Conservation (phyloP, 331 rosid genomes). For the Erythrophleum ivorense region DNA sequence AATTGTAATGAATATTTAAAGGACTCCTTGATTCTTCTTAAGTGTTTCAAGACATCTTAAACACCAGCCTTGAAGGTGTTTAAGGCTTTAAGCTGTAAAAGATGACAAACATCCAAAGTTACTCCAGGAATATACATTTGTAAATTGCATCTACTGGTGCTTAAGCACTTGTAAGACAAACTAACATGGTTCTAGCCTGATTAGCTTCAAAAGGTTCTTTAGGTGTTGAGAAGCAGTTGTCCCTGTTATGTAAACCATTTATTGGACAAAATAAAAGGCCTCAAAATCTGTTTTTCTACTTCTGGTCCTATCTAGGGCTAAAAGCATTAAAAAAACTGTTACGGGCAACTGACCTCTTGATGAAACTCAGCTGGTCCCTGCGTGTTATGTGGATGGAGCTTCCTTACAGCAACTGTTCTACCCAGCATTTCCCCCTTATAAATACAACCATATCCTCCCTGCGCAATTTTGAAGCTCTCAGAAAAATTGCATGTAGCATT, state of each 20-base stretch:
- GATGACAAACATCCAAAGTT: constrained; percentile 24
- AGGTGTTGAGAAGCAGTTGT: constrained; percentile 11
- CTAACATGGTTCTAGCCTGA: constrained; percentile 11
- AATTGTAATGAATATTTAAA: not conserved
- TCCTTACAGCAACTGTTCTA: constrained; percentile 82
- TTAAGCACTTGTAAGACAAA: constrained; percentile 31
- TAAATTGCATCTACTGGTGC: not conserved
- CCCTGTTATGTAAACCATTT: not conserved
- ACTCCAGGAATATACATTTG: constrained; percentile 2
- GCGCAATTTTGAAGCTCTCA: constrained; percentile 71
- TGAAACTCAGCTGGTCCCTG: constrained; percentile 81
- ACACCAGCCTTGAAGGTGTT: not conserved
- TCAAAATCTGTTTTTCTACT: constrained; percentile 14
- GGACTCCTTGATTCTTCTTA: not conserved
- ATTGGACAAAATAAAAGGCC: constrained; percentile 24
- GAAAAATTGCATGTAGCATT: constrained; percentile 89
- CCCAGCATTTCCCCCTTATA: constrained; percentile 93
- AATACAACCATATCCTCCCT: constrained; percentile 78
- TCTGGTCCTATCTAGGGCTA: constrained; percentile 10
- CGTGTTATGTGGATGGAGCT: constrained; percentile 64
- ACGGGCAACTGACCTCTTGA: constrained; percentile 68
- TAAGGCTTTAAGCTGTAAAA: not conserved
- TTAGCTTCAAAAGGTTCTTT: constrained; percentile 16
- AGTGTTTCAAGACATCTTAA: not conserved
- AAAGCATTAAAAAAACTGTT: constrained; percentile 18